Evolutionary conservation across 108 stramenopile genomes (phyloP).

Genomic region (Skeletonema grethae): DNA sequence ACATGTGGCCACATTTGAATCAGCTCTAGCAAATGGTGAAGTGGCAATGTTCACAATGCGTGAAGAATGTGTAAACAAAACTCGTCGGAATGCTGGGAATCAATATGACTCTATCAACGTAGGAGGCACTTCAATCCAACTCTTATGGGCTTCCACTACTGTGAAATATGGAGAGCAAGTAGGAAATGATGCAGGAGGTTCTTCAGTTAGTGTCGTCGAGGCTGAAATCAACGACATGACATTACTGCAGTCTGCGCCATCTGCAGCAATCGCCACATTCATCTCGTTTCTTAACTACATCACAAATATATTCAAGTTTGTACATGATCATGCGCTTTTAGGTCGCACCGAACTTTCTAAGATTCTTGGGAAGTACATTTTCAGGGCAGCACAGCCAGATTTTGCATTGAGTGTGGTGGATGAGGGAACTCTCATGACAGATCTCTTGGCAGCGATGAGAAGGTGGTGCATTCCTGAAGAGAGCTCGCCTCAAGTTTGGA

Average conservation of each 20-base stretch:
- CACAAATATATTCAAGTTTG: slow-evolving; percentile 49
- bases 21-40: slow-evolving; percentile 13
- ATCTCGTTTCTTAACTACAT: slow-evolving; percentile 49
- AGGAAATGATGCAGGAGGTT: background rate
- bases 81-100: background rate
- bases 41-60: background rate
- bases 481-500: slow-evolving; percentile 41
- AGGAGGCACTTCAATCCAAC: slow-evolving; percentile 22
- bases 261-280: slow-evolving; percentile 26
- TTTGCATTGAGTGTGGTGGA: slow-evolving; percentile 37
- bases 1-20: slow-evolving; percentile 11
- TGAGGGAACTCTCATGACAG: slow-evolving; percentile 54
- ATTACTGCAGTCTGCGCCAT: slow-evolving; percentile 10
- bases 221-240: slow-evolving; percentile 23
- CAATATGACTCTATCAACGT: background rate
- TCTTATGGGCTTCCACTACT: slow-evolving; percentile 23
- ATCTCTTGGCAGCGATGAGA: slow-evolving; percentile 50
- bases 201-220: slow-evolving; percentile 8
- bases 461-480: slow-evolving; percentile 55
- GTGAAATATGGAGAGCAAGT: background rate
- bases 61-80: slow-evolving; percentile 30
- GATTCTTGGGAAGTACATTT: slow-evolving; percentile 56
- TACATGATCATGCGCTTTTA: slow-evolving; percentile 55
- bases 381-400: slow-evolving; percentile 54
- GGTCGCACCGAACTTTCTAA: slow-evolving; percentile 44